Base-by-base conservation (phyloP, 2,329 filamentous ascomycete species). In the Bisporella sp. region DNA sequence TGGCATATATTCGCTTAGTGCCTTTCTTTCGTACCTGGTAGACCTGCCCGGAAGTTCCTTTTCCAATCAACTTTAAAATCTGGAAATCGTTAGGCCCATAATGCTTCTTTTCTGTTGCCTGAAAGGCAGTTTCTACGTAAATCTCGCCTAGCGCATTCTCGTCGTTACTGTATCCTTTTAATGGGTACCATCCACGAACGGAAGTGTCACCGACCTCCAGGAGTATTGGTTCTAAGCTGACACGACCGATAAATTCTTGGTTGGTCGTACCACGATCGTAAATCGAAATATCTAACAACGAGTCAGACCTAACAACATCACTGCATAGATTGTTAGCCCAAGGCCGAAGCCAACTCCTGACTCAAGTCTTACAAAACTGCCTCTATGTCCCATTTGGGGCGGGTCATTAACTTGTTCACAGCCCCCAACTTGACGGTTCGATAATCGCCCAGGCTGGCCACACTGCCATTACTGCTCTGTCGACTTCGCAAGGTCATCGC, bases 21-120 rank as follows among this genome's bases (percentile, higher is more conserved):
- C 99, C 93, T 74, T 89, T 93, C 79, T 99, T 99, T 61, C 89
- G 85, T 5, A 99, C 93, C 68, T 99, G 93, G 67, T 97, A 99
- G 2, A 99, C 93, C 68, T 99, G 93, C 1, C 93, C 93, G 66
- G 99, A 99, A 0, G 93, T 99, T 49, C 93, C 93, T 71, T 97
- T 97, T 55, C 93, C 93, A 58, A 99, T 97, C 50, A 99, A 81
- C 68, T 95, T 93, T 54, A 99, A 73, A 48, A 99, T 95, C 61
- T 95, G 85, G 69, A 99, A 99, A 66, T 99, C 93, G 59, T 89
- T 89, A 2, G 93, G 93, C 1, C 93, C 93, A 62, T 92, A 95
- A 56, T 93, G 88, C 68, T 85, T 95, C 74, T 89, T 92, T 55
- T 95, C 90, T 1, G 85, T 85, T 64, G 85, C 84, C 63, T 96